Evolutionary conservation across 2,329 filamentous ascomycete species (phyloP).

Genomic region (Stachybotrys chlorohalonatus): DNA sequence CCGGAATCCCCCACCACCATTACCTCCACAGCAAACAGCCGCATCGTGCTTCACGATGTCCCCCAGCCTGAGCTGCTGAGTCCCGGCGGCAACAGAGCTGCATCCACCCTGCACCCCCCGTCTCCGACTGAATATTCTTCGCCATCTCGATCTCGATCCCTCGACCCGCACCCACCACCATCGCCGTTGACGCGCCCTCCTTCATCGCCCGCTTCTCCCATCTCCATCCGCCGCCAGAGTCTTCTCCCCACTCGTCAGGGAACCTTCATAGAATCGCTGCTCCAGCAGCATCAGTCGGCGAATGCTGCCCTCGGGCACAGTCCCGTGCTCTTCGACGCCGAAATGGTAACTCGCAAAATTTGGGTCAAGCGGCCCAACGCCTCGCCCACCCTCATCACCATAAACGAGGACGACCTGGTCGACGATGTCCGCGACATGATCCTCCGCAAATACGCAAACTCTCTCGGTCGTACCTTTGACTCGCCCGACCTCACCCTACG

Average conservation of each 20-base stretch:
- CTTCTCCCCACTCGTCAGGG: slow-evolving; percentile 28
- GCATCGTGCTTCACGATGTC: background rate
- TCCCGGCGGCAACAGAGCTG: background rate
- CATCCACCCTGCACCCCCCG: no score
- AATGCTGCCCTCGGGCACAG: slow-evolving; percentile 8
- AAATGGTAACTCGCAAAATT: slow-evolving; percentile 68
- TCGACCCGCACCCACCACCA: background rate
- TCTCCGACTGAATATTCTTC: background rate
- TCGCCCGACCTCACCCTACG: slow-evolving; percentile 79
- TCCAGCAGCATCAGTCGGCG: slow-evolving; percentile 12
- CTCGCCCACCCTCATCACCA: slow-evolving; percentile 79
- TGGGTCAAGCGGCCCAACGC: slow-evolving; percentile 87
- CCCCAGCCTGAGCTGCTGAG: background rate
- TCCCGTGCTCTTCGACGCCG: slow-evolving; percentile 25
- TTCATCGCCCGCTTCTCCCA: slow-evolving; percentile 11
- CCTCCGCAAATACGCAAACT: slow-evolving; percentile 87
- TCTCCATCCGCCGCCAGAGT: slow-evolving; percentile 18
- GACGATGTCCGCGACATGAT: slow-evolving; percentile 93
- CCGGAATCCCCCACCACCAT: background rate
- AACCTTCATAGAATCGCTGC: slow-evolving; percentile 20
- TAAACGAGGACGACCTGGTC: slow-evolving; percentile 81
- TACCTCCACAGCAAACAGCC: background rate
- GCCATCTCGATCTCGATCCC: background rate
- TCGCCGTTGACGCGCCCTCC: slow-evolving; percentile 1
- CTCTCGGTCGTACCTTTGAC: slow-evolving; percentile 80